Base-by-base conservation (phyloP, 306 rosid genomes). In the Carpinus viminea region DNA sequence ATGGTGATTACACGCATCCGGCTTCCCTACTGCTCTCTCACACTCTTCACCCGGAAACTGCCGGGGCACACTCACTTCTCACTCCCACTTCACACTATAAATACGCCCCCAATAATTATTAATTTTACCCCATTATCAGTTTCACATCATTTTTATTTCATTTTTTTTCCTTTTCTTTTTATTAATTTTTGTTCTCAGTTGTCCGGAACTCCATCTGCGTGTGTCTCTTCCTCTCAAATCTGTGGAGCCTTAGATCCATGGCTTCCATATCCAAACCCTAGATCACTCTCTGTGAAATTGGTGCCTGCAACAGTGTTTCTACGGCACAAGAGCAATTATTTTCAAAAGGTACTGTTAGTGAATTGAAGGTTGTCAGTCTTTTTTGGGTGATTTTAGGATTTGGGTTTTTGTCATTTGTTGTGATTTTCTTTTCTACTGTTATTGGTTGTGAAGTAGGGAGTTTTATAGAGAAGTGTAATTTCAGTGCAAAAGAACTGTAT, bases 231-330 rank as follows among this genome's bases (percentile, higher is more conserved):
- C 84, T 84, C 86, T 78, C 86, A 74, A 76, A 46, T 78, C 83
- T 73, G 62, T 79, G 73, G 73, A 78, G 89, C 89, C 96, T 87
- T 90, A 92, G 98, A 94, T 94, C 97, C 96, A 85, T 85, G 91
- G 78, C 88, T 81, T 86, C 70, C 52, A 24, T 88, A 84, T 83
- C 48, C 86, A 72, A 68, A 77, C 72, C 77, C 85, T 81, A 31
- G 83, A 78, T 79, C 77, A 53, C 21, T 82, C 51, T 74, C 16
- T 60, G 28, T 36, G 59, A 60, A 51, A 79, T 71, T 74, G 76
- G 26, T 78, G 28, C 81, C 69, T 41, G 43, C 47, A 78, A 72
- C 53, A 38, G 38, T 72, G 70, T 78, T 68, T 38, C 54, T 59
- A 41, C 74, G 59, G 76, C 55, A 17, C 48, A 21, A 72, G 41